Conservation (phyloP, 139 green algal species). For the Desmodesmus armatus region DNA sequence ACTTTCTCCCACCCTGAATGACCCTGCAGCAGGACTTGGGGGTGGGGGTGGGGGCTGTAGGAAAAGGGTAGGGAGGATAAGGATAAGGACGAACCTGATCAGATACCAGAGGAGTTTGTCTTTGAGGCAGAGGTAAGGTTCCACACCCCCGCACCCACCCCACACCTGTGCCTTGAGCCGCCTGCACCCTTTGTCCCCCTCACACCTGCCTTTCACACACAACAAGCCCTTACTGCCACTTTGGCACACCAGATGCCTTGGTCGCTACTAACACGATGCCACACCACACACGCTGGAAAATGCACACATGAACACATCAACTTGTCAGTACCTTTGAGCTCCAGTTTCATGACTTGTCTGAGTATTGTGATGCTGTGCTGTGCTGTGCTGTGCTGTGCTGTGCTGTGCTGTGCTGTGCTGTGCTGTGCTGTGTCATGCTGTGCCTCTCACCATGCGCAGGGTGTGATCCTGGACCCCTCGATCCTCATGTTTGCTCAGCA, state of each 20-base stretch:
- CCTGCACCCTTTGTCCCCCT: no score
- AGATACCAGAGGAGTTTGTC: constrained; percentile 98
- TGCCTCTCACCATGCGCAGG: constrained; percentile 97
- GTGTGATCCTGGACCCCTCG: constrained; percentile 91
- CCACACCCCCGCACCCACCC: constrained; percentile 89
- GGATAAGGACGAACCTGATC: constrained; percentile 39
- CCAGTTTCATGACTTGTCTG: no score
- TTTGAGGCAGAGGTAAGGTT: constrained; percentile 97
- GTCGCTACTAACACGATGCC: no score
- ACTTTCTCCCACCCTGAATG: no score
- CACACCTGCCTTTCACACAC: no score
- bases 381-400: constrained; percentile 65
- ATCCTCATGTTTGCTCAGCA: constrained; percentile 95
- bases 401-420: neutral
- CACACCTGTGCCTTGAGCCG: no score
- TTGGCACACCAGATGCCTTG: no score
- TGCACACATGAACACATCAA: no score
- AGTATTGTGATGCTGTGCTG: no score
- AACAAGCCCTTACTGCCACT: no score
- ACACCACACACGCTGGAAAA: no score
- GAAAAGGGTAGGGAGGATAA: constrained; percentile 62
- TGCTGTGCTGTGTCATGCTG: neutral
- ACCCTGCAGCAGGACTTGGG: constrained; percentile 56
- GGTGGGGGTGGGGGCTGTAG: neutral
- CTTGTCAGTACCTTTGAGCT: no score